These are phyloP conservation scores for Paramyrothecium sp. DNA, from an alignment of 2,329 filamentous ascomycete species.

Conservation along the genomic window DNA sequence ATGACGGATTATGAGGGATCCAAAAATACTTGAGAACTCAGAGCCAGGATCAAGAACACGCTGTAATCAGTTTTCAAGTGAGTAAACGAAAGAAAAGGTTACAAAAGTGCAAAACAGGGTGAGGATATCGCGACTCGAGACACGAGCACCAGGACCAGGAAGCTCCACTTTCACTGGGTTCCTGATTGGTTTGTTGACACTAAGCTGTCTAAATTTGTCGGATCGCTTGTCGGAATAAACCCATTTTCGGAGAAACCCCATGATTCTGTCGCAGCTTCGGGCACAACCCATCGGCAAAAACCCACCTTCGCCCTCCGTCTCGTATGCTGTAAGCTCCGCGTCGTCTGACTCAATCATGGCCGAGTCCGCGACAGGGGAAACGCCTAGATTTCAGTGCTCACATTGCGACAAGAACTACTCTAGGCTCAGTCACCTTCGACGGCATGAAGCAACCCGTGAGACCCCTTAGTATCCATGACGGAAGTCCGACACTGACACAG, in stretches of 20 bases:
- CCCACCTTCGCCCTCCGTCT: neutral
- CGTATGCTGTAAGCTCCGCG: neutral
- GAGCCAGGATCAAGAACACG: no score
- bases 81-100: no score
- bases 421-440: constrained; percentile 7
- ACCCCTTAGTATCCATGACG: neutral
- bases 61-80: no score
- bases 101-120: no score
- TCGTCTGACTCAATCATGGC: no score
- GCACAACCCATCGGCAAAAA: neutral
- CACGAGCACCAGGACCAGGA: neutral
- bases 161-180: neutral
- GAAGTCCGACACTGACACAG: neutral
- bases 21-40: no score
- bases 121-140: neutral
- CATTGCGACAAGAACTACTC: constrained; percentile 9
- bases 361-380: neutral
- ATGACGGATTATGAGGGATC: no score
- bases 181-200: neutral
- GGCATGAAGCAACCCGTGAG: constrained; percentile 10
- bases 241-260: neutral
- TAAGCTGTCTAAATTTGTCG: neutral
- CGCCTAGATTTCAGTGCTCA: neutral
- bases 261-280: neutral
- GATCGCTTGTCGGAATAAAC: neutral